phyloP scores from a whole-genome alignment of 2,329 filamentous ascomycete genomes.

The Colletotrichum sp. region DNA sequence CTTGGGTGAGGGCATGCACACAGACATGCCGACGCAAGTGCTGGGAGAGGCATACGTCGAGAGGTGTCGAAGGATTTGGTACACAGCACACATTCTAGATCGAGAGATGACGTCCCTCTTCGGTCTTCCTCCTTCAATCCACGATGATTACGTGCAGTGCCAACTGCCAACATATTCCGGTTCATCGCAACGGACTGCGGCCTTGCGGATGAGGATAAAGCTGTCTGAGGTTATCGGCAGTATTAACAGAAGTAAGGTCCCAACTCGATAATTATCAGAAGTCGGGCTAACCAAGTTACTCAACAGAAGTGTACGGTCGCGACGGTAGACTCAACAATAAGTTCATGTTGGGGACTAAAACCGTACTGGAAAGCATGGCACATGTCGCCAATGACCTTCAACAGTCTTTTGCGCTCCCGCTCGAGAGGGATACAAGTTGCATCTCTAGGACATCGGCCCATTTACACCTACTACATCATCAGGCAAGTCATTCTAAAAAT shows the following conservation, averaged over 20 bases:
- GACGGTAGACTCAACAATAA: constrained; percentile 33
- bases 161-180: constrained; percentile 35
- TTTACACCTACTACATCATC: constrained; percentile 36
- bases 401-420: constrained; percentile 30
- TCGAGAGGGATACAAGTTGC: constrained; percentile 34
- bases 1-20: constrained; percentile 56
- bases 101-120: constrained; percentile 59
- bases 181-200: constrained; percentile 27
- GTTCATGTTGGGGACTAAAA: constrained; percentile 35
- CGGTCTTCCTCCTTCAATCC: constrained; percentile 53
- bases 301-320: constrained; percentile 32
- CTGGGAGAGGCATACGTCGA: constrained; percentile 46
- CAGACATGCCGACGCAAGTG: constrained; percentile 49
- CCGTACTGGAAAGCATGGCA: constrained; percentile 31
- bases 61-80: constrained; percentile 55
- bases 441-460: constrained; percentile 35
- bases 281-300: background rate
- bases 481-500: constrained; percentile 21
- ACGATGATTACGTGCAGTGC: constrained; percentile 55
- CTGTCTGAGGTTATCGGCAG: constrained; percentile 33
- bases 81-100: constrained; percentile 59
- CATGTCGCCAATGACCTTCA: constrained; percentile 33
- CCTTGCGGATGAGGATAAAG: constrained; percentile 36
- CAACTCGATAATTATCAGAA: background rate
- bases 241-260: constrained; percentile 31